Base-by-base conservation (phyloP, 2,329 filamentous ascomycete genomes). In the Myriosclerotinia curreyana region DNA sequence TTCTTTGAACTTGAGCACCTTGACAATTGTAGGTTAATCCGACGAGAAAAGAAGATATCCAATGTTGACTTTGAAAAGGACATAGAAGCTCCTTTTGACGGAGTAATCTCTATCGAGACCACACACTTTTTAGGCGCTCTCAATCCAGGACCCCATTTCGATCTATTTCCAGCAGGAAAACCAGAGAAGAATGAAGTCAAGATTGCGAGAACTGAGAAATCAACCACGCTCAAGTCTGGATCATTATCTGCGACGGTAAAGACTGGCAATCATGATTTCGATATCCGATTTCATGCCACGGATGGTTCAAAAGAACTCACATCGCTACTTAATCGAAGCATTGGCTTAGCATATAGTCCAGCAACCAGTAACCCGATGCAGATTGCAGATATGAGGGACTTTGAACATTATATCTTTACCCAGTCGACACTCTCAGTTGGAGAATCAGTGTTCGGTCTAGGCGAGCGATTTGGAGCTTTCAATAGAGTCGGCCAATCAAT, bases 391-490 rank as follows among this genome's bases (percentile, higher is more conserved):
- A 80, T 85, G 76, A 73, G 77, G 34, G 75, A 81, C 69, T 78
- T 83, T 67, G 76, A 79, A 62, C 83, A 85, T 72, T 83, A 83
- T 73, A 80, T 84, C 68, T 84, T 85, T 70, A 80, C 82, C 38
- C 82, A 84, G 72, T 84, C 82, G 1, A 80, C 78, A 6, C 76
- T 85, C 2, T 76, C 77, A 3, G 82, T 85, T 0, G 83, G 83
- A 36, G 90, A 92, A 75, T 84, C 86, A 0, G 81, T 92, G 17
- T 88, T 91, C 74, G 89, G 90, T 0, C 80, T 92, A 5, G 90
- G 89, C 1, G 89, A 92, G 76, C 81, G 90, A 17, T 93, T 92
- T 72, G 89, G 89, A 0, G 84, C 87, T 8, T 90, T 89, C 76
- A 88, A 90, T 74, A 92, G 90, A 74, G 85, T 91, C 50, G 89